Conservation (phyloP, 23 red algal genomes). For the Gracilaria gracilis region DNA sequence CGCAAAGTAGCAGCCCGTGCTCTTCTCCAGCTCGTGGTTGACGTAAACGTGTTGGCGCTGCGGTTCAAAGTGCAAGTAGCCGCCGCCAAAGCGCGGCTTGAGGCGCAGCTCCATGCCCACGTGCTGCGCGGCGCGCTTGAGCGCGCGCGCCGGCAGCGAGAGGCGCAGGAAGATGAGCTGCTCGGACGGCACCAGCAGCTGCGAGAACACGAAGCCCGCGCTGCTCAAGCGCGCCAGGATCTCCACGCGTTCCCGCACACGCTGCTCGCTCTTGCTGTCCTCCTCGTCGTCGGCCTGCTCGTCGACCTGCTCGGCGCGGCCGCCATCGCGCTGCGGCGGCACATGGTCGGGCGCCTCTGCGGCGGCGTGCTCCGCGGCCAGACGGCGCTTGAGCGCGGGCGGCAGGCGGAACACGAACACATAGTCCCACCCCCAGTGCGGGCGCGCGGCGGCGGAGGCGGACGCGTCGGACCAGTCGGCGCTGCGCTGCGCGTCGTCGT, state of each 20-base stretch:
- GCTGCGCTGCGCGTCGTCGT: neutral
- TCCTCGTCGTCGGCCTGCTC: neutral
- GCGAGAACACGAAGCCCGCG: slow-evolving; percentile 76
- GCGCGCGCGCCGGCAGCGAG: slow-evolving; percentile 17
- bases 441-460: neutral
- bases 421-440: slow-evolving; percentile 83
- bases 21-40: slow-evolving; percentile 43
- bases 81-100: slow-evolving; percentile 69
- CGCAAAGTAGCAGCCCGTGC: slow-evolving; percentile 62
- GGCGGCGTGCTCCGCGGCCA: slow-evolving; percentile 7
- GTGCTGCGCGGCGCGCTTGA: slow-evolving; percentile 69
- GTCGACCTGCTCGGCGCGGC: neutral
- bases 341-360: neutral
- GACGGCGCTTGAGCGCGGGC: neutral
- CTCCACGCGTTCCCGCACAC: slow-evolving; percentile 40
- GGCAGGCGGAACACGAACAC: slow-evolving; percentile 57
- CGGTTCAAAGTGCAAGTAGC: slow-evolving; percentile 49
- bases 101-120: slow-evolving; percentile 63
- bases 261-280: slow-evolving; percentile 18
- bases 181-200: slow-evolving; percentile 62
- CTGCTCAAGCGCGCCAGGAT: slow-evolving; percentile 67
- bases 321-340: neutral
- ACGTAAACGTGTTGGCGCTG: slow-evolving; percentile 53
- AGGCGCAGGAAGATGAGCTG: slow-evolving; percentile 60
- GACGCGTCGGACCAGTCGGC: neutral